Percentiles rank a stretch among this genome's conserved stretches.
Conservation (phyloP, 1,284 basidiomycete species). For the Rhodotorula sp. region DNA sequence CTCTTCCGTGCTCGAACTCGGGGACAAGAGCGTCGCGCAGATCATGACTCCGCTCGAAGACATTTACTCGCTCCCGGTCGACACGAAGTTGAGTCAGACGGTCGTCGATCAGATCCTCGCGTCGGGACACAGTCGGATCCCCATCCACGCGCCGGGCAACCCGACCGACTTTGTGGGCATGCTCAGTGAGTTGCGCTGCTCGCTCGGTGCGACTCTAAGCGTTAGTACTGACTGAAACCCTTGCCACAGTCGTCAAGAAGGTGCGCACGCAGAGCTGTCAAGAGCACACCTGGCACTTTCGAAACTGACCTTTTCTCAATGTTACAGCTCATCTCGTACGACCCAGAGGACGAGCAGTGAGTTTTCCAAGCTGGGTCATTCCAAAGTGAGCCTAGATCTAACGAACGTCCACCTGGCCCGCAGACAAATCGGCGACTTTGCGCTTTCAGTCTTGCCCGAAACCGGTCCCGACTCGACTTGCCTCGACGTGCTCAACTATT, state of each 20-base stretch:
- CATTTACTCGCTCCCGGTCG: constrained; percentile 70
- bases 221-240: neutral
- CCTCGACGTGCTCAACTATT: constrained; percentile 60
- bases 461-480: constrained; percentile 81
- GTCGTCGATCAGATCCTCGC: constrained; percentile 67
- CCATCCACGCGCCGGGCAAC: constrained; percentile 76
- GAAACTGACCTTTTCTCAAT: neutral
- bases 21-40: constrained; percentile 57
- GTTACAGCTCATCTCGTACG: constrained; percentile 73
- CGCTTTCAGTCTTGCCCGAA: constrained; percentile 75
- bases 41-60: constrained; percentile 59
- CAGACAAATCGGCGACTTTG: constrained; percentile 48
- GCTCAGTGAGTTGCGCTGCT: constrained; percentile 56
- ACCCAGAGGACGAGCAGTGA: constrained; percentile 73
- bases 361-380: too few relatives aligned
- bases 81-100: constrained; percentile 76
- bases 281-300: accelerated
- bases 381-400: too few relatives aligned
- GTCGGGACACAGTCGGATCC: constrained; percentile 86
- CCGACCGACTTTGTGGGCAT: constrained; percentile 80
- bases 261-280: neutral
- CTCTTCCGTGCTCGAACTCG: constrained; percentile 64
- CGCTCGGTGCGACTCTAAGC: neutral
- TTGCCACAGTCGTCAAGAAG: constrained; percentile 60
- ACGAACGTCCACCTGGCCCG: too few relatives aligned